Percentiles rank a stretch among this genome's conserved stretches.
Evolutionary conservation across 2,329 filamentous ascomycete genomes (phyloP).

Genomic region (Chrysoporthe puriensis): DNA sequence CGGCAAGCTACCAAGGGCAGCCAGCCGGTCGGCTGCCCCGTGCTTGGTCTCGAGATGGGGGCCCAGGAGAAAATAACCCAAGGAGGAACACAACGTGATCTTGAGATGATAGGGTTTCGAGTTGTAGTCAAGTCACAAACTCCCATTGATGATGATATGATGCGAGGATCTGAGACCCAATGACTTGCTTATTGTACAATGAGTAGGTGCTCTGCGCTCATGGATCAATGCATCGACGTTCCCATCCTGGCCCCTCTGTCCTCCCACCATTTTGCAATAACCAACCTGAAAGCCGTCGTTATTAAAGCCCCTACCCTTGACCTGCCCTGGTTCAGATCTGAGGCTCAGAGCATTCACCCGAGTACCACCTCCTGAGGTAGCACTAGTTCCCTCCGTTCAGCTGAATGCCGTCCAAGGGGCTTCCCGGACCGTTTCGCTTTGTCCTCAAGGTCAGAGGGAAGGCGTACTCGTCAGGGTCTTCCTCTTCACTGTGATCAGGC

Average conservation of each 20-base stretch:
- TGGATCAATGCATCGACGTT: constrained; percentile 3
- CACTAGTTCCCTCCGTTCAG: constrained; percentile 45
- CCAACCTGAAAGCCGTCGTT: neutral
- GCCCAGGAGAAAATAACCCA: no score
- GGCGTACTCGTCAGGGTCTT: constrained; percentile 78
- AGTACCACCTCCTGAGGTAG: neutral
- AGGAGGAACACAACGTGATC: neutral
- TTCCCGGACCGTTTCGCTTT: constrained; percentile 49
- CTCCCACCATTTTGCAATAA: constrained; percentile 3
- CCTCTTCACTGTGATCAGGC: constrained; percentile 71
- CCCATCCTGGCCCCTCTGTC: neutral
- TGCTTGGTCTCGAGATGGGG: neutral
- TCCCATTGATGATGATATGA: neutral
- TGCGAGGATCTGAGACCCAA: neutral
- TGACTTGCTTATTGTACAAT: constrained; percentile 2
- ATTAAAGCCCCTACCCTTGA: neutral
- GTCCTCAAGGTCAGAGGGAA: constrained; percentile 62
- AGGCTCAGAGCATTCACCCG: neutral
- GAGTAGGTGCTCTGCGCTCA: neutral
- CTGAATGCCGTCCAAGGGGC: constrained; percentile 47
- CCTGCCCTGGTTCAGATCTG: neutral
- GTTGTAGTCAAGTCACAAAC: neutral
- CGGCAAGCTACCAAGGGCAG: neutral
- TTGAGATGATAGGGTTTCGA: neutral
- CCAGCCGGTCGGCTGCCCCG: neutral